Evolutionary conservation across 768 basidiomycete genomes (phyloP).

Genomic region (Lactarius psammicola): DNA sequence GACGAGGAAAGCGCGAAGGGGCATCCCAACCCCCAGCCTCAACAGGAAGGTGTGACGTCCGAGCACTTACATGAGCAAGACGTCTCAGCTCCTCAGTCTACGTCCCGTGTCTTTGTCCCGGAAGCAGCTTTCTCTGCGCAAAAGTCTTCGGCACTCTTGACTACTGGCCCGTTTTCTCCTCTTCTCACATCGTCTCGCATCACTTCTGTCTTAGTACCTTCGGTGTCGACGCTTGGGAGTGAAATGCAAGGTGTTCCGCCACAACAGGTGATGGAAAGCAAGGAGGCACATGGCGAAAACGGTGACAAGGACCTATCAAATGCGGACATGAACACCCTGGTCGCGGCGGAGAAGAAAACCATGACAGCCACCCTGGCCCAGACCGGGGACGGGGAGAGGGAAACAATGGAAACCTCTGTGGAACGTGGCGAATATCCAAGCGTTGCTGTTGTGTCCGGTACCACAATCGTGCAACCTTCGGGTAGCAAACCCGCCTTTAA

Average conservation of each 20-base stretch:
- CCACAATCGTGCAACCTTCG: constrained; percentile 3
- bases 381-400: background rate
- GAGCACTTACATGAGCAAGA: background rate
- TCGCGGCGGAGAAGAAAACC: background rate
- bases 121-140: background rate
- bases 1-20: background rate
- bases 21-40: background rate
- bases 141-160: background rate
- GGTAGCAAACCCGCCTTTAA: background rate
- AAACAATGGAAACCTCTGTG: background rate
- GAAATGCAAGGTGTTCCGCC: background rate
- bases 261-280: background rate
- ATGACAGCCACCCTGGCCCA: background rate
- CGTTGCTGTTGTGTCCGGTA: background rate
- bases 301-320: background rate
- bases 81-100: background rate
- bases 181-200: background rate
- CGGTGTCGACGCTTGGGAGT: background rate
- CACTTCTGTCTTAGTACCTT: background rate
- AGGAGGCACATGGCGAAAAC: background rate
- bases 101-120: background rate
- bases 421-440: background rate
- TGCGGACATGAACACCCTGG: background rate
- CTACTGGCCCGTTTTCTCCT: background rate
- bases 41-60: background rate